Percentiles rank a stretch among this genome's conserved stretches.
These are phyloP conservation scores for Penicillium rolfsii DNA, from an alignment of 2,329 filamentous ascomycete genomes.

Conservation along the genomic window DNA sequence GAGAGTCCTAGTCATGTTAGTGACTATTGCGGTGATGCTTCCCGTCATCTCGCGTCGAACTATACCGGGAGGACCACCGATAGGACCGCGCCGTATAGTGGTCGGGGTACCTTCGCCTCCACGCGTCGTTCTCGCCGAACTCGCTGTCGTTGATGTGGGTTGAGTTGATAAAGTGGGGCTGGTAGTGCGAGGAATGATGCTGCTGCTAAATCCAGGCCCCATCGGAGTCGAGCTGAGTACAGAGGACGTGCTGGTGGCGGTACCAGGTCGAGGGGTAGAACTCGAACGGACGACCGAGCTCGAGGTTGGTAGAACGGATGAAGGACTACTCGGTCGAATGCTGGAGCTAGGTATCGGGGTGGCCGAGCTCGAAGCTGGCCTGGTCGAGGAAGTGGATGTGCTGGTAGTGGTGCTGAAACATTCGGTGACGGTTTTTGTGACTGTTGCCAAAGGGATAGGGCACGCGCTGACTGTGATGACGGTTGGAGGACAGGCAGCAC, in stretches of 20 bases:
- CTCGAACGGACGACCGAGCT: not conserved
- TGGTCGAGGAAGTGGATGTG: not conserved
- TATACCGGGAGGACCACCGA: slow-evolving; percentile 20
- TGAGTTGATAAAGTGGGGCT: slow-evolving; percentile 12
- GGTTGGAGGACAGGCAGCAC: slow-evolving; percentile 17
- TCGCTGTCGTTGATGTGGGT: slow-evolving; percentile 1
- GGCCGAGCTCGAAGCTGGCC: not conserved
- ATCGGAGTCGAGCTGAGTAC: slow-evolving; percentile 11
- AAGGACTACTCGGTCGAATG: not conserved
- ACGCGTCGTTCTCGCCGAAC: too few relatives aligned
- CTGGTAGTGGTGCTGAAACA: not conserved
- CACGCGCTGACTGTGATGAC: not conserved
- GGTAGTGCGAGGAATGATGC: not conserved
- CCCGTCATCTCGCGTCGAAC: slow-evolving; percentile 15
- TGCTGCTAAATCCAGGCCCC: not conserved
- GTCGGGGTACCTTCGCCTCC: not conserved
- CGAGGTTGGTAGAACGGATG: not conserved
- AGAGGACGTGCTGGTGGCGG: not conserved
- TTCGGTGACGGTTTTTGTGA: not conserved
- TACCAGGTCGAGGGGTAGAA: not conserved
- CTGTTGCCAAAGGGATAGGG: slow-evolving; percentile 2
- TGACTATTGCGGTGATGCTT: slow-evolving; percentile 21
- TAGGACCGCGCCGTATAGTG: slow-evolving; percentile 9
- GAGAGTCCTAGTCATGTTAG: slow-evolving; percentile 22
- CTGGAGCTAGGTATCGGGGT: not conserved